Conservation (phyloP, 1,284 basidiomycete genomes). For the Sporisorium exsertum region DNA sequence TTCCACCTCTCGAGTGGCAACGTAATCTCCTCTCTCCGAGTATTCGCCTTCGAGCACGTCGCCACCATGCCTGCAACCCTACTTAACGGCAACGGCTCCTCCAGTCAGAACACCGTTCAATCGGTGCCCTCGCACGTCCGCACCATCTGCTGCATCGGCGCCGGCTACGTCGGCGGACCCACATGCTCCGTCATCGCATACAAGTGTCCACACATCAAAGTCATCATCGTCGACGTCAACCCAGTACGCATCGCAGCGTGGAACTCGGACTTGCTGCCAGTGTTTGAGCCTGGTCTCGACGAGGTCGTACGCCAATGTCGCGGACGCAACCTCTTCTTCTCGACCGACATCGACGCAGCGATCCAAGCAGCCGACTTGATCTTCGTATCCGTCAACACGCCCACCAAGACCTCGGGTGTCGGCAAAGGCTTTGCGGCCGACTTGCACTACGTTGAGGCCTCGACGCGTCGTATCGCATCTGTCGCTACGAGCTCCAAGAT, state of each 20-base stretch:
- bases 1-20: background rate
- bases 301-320: constrained; percentile 89
- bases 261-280: constrained; percentile 83
- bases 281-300: constrained; percentile 97
- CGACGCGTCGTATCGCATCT: constrained; percentile 92
- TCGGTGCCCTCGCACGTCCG: constrained; percentile 41
- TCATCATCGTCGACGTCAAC: constrained; percentile 98
- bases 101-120: constrained; percentile 28
- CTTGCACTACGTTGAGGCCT: constrained; percentile 79
- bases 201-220: constrained; percentile 91
- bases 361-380: constrained; percentile 89
- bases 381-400: constrained; percentile 88
- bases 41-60: background rate
- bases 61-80: constrained; percentile 21
- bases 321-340: constrained; percentile 96
- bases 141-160: constrained; percentile 77
- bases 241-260: constrained; percentile 92
- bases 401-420: constrained; percentile 96
- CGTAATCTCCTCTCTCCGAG: background rate
- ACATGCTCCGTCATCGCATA: constrained; percentile 95
- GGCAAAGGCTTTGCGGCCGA: constrained; percentile 98
- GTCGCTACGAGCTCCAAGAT: constrained; percentile 94
- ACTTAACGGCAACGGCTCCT: constrained; percentile 25
- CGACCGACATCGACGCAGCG: constrained; percentile 90
- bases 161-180: constrained; percentile 84